phyloP scores from a whole-genome alignment of 2,329 filamentous ascomycete genomes.

The Westerdykella ornata region DNA sequence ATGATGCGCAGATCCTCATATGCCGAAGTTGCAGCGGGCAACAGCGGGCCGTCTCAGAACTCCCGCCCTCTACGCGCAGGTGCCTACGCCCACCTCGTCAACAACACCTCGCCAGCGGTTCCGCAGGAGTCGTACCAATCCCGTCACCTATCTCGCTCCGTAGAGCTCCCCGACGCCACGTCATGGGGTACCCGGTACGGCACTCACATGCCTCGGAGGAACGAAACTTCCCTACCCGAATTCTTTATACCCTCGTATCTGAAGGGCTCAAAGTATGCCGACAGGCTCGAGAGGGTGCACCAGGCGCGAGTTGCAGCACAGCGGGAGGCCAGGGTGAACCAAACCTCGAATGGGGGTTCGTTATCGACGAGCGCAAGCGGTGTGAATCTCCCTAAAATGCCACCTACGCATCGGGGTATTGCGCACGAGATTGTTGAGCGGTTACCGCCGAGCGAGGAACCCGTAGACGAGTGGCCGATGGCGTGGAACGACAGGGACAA shows the following conservation, averaged over 20 bases:
- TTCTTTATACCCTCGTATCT: constrained; percentile 88
- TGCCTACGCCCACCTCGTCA: constrained; percentile 52
- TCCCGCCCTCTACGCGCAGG: constrained; percentile 33
- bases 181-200: constrained; percentile 39
- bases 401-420: constrained; percentile 66
- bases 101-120: constrained; percentile 36
- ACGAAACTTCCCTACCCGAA: constrained; percentile 32
- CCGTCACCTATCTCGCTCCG: constrained; percentile 33
- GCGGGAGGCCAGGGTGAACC: constrained; percentile 38
- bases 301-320: constrained; percentile 51
- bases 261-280: constrained; percentile 67
- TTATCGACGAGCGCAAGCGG: constrained; percentile 53
- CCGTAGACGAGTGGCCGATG: constrained; percentile 66
- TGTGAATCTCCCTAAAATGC: constrained; percentile 54
- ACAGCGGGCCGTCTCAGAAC: constrained; percentile 30
- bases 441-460: constrained; percentile 55
- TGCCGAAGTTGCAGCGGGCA: constrained; percentile 54
- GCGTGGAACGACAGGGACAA: constrained; percentile 79
- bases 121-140: constrained; percentile 23
- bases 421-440: constrained; percentile 81
- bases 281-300: constrained; percentile 65
- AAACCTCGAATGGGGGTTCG: constrained; percentile 43
- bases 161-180: constrained; percentile 45
- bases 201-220: constrained; percentile 5
- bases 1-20: constrained; percentile 51